Evolutionary conservation across 2,329 filamentous ascomycete genomes (phyloP).

Genomic region (Pseudogymnoascus destructans): DNA sequence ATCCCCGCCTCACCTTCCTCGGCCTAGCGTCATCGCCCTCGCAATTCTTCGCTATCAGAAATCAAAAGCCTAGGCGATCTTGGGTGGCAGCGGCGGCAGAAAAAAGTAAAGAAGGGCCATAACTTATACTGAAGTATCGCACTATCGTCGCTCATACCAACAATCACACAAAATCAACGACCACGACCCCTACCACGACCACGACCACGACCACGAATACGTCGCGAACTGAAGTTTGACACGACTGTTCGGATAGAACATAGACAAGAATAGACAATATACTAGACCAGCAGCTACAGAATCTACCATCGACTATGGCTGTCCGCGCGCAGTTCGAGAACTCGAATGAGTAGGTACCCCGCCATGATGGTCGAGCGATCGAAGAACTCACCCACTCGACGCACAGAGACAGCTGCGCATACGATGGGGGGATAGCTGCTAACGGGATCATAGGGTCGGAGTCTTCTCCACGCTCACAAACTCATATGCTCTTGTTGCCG

Average conservation of each 20-base stretch:
- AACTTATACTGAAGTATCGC: not conserved
- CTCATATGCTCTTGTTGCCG: conserved; percentile 85
- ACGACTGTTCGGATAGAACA: not conserved
- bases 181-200: not conserved
- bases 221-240: not conserved
- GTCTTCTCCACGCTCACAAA: conserved; percentile 96
- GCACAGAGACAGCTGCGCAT: not conserved
- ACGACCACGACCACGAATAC: not conserved
- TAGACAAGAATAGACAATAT: not conserved
- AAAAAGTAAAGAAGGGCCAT: not conserved
- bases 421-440: not conserved
- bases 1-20: not conserved
- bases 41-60: not conserved
- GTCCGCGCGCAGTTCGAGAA: conserved; percentile 72
- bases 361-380: conserved; percentile 11
- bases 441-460: conserved; percentile 54
- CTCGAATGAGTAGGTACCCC: conserved; percentile 63
- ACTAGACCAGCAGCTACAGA: not conserved
- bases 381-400: conserved; percentile 6
- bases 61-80: not conserved
- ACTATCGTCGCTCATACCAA: not conserved
- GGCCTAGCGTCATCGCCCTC: not conserved
- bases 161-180: not conserved
- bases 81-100: too few relatives aligned
- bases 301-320: conserved; percentile 38